A percentile compares a stretch with the other conserved stretches of the same genome.
Conservation (phyloP, 1,139 yeast species). For the Zygoascus hellenicus region DNA sequence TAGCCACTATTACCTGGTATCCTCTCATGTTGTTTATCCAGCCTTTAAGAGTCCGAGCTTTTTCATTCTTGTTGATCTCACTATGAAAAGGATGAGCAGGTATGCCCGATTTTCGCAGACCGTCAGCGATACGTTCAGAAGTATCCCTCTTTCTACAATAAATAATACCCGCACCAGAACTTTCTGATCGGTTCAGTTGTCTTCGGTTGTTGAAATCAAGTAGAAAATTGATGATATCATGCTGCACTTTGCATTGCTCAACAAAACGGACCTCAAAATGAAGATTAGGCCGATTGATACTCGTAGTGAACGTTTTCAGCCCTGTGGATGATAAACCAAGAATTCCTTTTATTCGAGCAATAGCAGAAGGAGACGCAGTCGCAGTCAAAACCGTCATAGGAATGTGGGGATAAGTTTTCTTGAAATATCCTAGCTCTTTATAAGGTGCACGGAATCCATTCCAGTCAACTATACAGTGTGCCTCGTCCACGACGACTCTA, state of each 20-base stretch:
- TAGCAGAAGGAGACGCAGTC: constrained; percentile 89
- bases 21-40: constrained; percentile 74
- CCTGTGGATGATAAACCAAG: constrained; percentile 37
- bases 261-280: constrained; percentile 63
- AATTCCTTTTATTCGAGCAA: constrained; percentile 58
- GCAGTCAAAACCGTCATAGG: constrained; percentile 98
- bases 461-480: constrained; percentile 98
- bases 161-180: constrained; percentile 66
- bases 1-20: constrained; percentile 45
- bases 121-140: constrained; percentile 75
- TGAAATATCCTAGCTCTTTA: constrained; percentile 70
- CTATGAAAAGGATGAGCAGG: constrained; percentile 83
- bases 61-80: constrained; percentile 76
- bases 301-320: constrained; percentile 41
- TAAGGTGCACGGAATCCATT: constrained; percentile 97
- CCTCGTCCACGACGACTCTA: constrained; percentile 92
- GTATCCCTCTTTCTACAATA: constrained; percentile 88
- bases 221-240: constrained; percentile 45
- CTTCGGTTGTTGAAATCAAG: constrained; percentile 46
- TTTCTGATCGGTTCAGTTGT: constrained; percentile 7
- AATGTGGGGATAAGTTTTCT: constrained; percentile 63
- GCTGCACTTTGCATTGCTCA: constrained; percentile 50
- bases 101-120: constrained; percentile 55
- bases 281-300: constrained; percentile 85
- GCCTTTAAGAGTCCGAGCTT: constrained; percentile 58